Evolutionary conservation across 2,329 filamentous ascomycete species (phyloP).

Genomic region (Colletotrichum sublineola): DNA sequence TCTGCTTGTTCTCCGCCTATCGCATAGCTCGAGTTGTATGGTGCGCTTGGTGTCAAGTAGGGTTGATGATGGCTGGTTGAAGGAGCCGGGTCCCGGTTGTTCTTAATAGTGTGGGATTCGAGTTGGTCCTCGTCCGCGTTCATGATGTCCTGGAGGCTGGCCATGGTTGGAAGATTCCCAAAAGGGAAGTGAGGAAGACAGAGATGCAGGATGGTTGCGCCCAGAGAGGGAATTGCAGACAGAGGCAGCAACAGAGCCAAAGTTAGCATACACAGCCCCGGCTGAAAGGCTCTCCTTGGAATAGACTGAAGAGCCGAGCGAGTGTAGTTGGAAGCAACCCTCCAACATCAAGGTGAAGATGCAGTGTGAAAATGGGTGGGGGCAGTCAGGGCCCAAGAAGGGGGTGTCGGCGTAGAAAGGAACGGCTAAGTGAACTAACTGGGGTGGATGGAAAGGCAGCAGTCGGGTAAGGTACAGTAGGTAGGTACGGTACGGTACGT

Average conservation of each 20-base stretch:
- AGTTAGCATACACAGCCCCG: conserved; percentile 63
- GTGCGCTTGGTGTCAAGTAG: conserved; percentile 49
- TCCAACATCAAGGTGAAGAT: conserved; percentile 46
- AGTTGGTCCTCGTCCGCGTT: conserved; percentile 65
- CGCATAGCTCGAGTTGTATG: conserved; percentile 56
- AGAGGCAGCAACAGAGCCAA: conserved; percentile 51
- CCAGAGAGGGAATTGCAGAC: conserved; percentile 33
- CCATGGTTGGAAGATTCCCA: conserved; percentile 61
- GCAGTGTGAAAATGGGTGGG: conserved; percentile 39
- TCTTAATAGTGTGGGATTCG: conserved; percentile 61
- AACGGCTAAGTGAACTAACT: conserved; percentile 20
- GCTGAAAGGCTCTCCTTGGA: conserved; percentile 52
- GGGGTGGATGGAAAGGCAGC: conserved; percentile 41
- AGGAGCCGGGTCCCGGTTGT: conserved; percentile 54
- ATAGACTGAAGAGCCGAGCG: conserved; percentile 49
- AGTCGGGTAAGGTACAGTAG: conserved; percentile 22
- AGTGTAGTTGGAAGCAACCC: conserved; percentile 51
- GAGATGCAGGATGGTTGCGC: conserved; percentile 35
- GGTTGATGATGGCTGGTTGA: conserved; percentile 52
- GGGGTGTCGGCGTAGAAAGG: conserved; percentile 43
- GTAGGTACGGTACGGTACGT: conserved; percentile 3
- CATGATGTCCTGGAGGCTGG: conserved; percentile 70
- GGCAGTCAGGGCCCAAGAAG: conserved; percentile 40
- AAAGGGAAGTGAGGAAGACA: conserved; percentile 52
- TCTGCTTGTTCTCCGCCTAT: conserved; percentile 52